These are phyloP conservation scores for Candida sithepensis DNA, from an alignment of 805 yeast genomes.

Conservation along the genomic window DNA sequence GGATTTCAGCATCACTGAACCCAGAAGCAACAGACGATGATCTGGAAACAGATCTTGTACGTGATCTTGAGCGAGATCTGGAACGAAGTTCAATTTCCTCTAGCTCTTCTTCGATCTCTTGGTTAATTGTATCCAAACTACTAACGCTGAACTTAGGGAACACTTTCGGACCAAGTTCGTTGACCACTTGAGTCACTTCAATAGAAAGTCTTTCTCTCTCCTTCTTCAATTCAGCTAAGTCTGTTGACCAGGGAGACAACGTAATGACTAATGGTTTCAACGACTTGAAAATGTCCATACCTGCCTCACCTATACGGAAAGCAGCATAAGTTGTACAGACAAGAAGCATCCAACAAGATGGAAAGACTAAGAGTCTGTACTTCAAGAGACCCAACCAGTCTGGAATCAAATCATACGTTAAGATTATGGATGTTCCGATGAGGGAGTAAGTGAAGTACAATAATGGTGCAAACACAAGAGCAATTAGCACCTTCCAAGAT, in stretches of 20 bases:
- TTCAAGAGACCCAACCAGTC: slow-evolving; percentile 5
- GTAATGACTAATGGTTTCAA: slow-evolving; percentile 71
- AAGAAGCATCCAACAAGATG: slow-evolving; percentile 57
- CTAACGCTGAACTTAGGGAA: slow-evolving; percentile 65
- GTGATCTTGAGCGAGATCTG: slow-evolving; percentile 6
- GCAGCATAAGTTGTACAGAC: slow-evolving; percentile 83
- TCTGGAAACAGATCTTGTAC: slow-evolving; percentile 15
- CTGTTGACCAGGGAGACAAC: slow-evolving; percentile 47
- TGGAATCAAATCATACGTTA: slow-evolving; percentile 18
- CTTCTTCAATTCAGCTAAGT: slow-evolving; percentile 52
- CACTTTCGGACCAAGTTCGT: slow-evolving; percentile 77
- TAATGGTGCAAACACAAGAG: slow-evolving; percentile 83
- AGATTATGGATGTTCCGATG: slow-evolving; percentile 37
- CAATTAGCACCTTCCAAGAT: slow-evolving; percentile 91
- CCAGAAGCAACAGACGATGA: slow-evolving; percentile 26
- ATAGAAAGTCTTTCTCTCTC: slow-evolving; percentile 60
- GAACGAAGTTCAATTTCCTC: slow-evolving; percentile 22
- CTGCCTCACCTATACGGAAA: slow-evolving; percentile 85
- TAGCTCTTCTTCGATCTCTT: slow-evolving; percentile 20
- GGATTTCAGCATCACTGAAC: slow-evolving; percentile 19
- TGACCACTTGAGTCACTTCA: slow-evolving; percentile 77
- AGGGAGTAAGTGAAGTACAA: slow-evolving; percentile 77
- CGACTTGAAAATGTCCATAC: slow-evolving; percentile 85
- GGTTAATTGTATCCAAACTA: slow-evolving; percentile 13
- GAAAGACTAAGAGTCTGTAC: slow-evolving; percentile 31